Evolutionary conservation across 805 yeast genomes (phyloP), one percentile per base, ranked within the genome.

Genomic region (Pichia scutulata): DNA sequence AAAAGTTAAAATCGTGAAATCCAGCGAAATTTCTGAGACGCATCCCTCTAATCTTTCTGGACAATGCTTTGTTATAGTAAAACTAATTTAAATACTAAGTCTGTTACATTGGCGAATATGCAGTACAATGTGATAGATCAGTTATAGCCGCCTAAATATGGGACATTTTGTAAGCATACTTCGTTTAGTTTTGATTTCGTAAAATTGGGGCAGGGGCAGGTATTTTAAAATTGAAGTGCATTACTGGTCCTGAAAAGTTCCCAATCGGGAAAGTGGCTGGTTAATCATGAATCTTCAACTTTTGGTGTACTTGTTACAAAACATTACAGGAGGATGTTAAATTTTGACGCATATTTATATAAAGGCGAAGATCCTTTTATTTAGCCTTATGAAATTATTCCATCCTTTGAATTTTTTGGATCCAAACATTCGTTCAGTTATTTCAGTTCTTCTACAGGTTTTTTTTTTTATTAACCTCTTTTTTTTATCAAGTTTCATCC

Each of bases 211-310:
- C 12, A 28, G 13, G 14, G n/a, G 14, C n/a, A 28, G 12, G 9
- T 16, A 16, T n/a, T n/a, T n/a, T 9, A 33, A 33, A n/a, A 16
- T 7, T 33, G 16, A 33, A 7, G 3, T 33, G 19, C 37, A 19
- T 33, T 33, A 16, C 37, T 33, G 37, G 37, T 33, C 37, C 37
- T n/a, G 37, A 9, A n/a, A 33, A 33, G 37, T 33, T 33, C 47
- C 39, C 23, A 25, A 24, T 44, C 24, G 12, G 47, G 47, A 37
- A 44, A 23, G 47, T 44, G 47, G 47, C 47, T 46, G 44, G 44
- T 40, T 30, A 39, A 43, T 22, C 30, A n/a, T 46, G 28, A 21
- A 37, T 23, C 19, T 44, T 6, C 21, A 33, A 7, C 40, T 22
- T 14, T 16, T 6, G 3, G 21, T 9, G 24, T 30, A 23, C 7